Conservation (phyloP, 192 early-diverging fungal species). For the Phlyctochytrium planicorne region DNA sequence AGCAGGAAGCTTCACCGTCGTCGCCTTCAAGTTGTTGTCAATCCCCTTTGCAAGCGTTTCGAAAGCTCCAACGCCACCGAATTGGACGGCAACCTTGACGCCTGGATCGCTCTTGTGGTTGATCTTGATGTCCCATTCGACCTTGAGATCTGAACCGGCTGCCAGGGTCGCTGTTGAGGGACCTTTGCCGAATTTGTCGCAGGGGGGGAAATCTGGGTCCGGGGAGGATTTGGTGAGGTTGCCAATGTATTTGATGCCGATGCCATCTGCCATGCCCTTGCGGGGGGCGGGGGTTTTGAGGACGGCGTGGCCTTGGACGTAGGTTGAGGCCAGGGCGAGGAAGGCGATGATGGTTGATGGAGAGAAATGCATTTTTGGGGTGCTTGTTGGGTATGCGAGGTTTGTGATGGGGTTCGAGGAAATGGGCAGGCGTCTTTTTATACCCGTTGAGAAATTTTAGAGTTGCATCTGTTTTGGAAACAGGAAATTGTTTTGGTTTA, state of each 20-base stretch:
- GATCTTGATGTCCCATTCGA: slow-evolving; percentile 23
- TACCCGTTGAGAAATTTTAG: no score
- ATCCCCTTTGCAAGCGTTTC: slow-evolving; percentile 24
- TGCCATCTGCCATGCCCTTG: slow-evolving; percentile 31
- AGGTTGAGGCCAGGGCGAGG: no score
- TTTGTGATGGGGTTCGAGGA: no score
- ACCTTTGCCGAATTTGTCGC: slow-evolving; percentile 5
- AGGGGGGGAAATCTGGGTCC: slow-evolving; percentile 14
- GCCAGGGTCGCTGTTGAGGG: background rate
- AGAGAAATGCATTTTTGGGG: no score
- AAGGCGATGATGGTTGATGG: no score
- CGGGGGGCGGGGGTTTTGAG: background rate
- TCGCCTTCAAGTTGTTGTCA: slow-evolving; percentile 21
- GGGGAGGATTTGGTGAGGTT: slow-evolving; percentile 35
- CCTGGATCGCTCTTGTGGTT: slow-evolving; percentile 33
- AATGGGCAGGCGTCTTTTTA: no score
- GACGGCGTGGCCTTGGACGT: background rate
- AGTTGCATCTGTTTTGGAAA: no score
- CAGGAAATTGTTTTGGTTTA: no score
- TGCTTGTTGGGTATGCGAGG: no score
- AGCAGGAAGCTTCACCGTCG: slow-evolving; percentile 33
- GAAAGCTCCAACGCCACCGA: slow-evolving; percentile 20
- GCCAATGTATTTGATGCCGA: slow-evolving; percentile 31
- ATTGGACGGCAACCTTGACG: slow-evolving; percentile 37
- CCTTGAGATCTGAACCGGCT: background rate